phyloP scores from a whole-genome alignment of 768 basidiomycete species.

The Collybia nuda region DNA sequence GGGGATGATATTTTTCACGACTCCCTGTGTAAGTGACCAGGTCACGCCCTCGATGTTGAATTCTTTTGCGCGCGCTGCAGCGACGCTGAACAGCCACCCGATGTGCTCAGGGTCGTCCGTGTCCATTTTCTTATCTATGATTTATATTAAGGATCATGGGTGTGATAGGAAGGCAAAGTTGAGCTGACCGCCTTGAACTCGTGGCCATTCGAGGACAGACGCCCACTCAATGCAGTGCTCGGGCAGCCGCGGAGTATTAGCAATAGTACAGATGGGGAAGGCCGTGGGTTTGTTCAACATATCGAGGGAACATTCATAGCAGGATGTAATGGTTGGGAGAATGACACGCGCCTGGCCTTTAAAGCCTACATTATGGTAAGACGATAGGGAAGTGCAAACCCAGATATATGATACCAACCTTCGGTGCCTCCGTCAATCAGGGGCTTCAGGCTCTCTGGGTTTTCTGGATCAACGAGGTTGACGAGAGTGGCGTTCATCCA shows the following conservation, averaged over 20 bases:
- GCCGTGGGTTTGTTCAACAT: constrained; percentile 97
- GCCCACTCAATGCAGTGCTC: constrained; percentile 99
- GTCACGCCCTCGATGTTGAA: constrained; percentile 99
- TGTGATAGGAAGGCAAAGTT: background rate
- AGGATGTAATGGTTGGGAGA: constrained; percentile 90
- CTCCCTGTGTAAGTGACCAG: constrained; percentile 96
- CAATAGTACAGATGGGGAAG: constrained; percentile 98
- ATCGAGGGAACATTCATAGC: constrained; percentile 97
- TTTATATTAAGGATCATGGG: background rate
- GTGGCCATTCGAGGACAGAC: constrained; percentile 98
- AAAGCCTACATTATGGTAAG: constrained; percentile 63
- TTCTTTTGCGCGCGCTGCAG: constrained; percentile 81
- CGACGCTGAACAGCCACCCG: constrained; percentile 84
- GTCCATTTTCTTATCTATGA: constrained; percentile 89
- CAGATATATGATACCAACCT: constrained; percentile 46
- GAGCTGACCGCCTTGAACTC: constrained; percentile 74
- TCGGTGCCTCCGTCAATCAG: constrained; percentile 99
- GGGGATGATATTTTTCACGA: constrained; percentile 99
- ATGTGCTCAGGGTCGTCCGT: constrained; percentile 98
- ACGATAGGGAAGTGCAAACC: constrained; percentile 1
- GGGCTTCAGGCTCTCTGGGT: constrained; percentile 91
- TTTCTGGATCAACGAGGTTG: constrained; percentile 90
- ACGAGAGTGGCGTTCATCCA: constrained; percentile 99
- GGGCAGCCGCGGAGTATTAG: constrained; percentile 95
- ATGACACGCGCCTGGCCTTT: constrained; percentile 98